A percentile compares a stretch with the other conserved stretches of the same genome.
These are phyloP conservation scores for Papiliotrema nemorosa DNA, from an alignment of 1,284 basidiomycete species.

Conservation along the genomic window DNA sequence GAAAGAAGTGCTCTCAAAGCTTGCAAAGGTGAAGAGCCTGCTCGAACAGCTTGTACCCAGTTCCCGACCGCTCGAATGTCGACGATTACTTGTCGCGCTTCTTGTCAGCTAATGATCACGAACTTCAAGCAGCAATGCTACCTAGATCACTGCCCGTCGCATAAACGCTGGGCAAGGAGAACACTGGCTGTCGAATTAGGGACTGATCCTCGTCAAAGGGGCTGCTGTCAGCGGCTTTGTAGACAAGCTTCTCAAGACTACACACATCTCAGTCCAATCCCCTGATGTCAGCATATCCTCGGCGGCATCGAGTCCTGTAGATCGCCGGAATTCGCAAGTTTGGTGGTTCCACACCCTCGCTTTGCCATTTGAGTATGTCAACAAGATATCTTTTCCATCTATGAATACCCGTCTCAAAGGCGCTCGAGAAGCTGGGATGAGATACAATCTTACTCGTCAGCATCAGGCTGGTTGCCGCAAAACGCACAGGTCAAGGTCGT, in stretches of 20 bases:
- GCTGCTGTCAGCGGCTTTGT: neutral
- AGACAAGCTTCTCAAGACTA: neutral
- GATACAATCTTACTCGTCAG: conserved; percentile 58
- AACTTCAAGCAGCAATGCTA: too few species aligned
- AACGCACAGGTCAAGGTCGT: conserved; percentile 69
- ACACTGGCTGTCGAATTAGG: too few species aligned
- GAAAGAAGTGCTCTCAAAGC: conserved; percentile 43
- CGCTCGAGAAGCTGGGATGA: conserved; percentile 71
- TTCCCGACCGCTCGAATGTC: neutral
- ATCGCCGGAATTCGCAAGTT: conserved; percentile 78
- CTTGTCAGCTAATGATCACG: neutral
- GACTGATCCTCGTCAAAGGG: neutral
- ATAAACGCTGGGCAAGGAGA: too few species aligned
- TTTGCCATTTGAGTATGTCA: conserved; percentile 71
- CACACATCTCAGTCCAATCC: conserved; percentile 64
- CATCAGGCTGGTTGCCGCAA: neutral
- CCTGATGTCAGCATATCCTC: conserved; percentile 67
- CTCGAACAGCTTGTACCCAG: neutral
- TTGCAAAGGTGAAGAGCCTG: neutral
- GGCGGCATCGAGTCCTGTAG: conserved; percentile 71
- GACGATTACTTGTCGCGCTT: conserved; percentile 34
- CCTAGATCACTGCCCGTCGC: too few species aligned
- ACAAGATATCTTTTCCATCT: conserved; percentile 66
- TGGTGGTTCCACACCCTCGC: conserved; percentile 86
- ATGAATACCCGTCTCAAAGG: conserved; percentile 65